Evolutionary conservation across 1,284 basidiomycete species (phyloP), one percentile per base, ranked within the genome.

Genomic region (Ceratobasidium sp.): DNA sequence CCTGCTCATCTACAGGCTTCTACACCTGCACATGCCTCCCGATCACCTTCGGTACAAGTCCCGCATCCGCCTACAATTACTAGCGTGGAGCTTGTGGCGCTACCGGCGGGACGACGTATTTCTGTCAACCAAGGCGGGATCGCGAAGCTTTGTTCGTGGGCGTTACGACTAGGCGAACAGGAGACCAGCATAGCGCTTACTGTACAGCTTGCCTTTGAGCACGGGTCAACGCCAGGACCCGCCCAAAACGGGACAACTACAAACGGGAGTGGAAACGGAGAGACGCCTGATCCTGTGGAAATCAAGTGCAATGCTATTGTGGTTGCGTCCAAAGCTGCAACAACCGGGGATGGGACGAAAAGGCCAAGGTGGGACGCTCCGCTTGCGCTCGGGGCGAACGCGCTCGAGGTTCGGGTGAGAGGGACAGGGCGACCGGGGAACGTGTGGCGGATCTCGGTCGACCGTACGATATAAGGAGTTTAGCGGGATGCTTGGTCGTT

Each of bases 361-460:
- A 49, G 49, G 58, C 18, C 36, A 18, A 56, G 46, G 38, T 74
- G 73, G 73, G 73, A 74, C n/a, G 40, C 64, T 14, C 61, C 69
- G 23, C 73, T 74, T 12, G 40, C 23, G 16, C 5, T 72, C n/a
- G 73, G 73, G 3, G 9, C 40, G 18, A 74, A 74, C 40, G 36
- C 28, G 28, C 46, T 74, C 23, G 73, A 74, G 54, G 49, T 74
- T 18, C 44, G 61, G 30, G 70, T 72, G 60, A 25, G 51, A 30
- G 73, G 73, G 14, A 53, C 56, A 2, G 67, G 67, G 12, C 54
- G 46, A 23, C 67, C 67, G 18, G 67, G 67, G 6, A 59, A 23
- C 36, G 33, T 71, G 18, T 71, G 67, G 67, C 42, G 46, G 28
- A 71, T 71, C 18, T 49, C 67, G 40, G 56, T 71, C n/a, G 46